Evolutionary conservation across 1,139 yeast genomes (phyloP).

Genomic region (Yamadazyma taylorii): DNA sequence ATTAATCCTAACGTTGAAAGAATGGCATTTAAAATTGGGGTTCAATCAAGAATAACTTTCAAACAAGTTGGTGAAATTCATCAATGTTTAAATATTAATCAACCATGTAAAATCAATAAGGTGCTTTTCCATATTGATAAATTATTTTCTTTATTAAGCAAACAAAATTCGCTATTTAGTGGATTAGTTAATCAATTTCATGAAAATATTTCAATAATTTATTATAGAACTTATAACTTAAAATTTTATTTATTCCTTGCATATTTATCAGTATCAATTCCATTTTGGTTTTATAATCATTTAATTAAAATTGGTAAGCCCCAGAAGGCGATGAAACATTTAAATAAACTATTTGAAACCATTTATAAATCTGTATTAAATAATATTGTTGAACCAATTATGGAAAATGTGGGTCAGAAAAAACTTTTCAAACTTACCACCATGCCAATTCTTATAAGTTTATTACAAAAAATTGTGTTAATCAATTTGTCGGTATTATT

Average conservation of each 20-base stretch:
- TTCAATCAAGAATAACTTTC: not conserved
- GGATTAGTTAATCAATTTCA: not conserved
- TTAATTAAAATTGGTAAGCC: constrained; percentile 6
- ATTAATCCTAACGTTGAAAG: constrained; percentile 3
- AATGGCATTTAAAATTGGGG: not conserved
- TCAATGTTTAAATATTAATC: constrained; percentile 1
- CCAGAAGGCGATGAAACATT: constrained; percentile 7
- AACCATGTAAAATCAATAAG: constrained; percentile 1
- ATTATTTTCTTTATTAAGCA: not conserved
- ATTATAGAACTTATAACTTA: constrained; percentile 4
- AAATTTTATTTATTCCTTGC: constrained; percentile 5
- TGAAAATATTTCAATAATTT: not conserved
- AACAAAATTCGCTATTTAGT: not conserved
- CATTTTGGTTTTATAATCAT: constrained; percentile 6
- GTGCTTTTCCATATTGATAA: not conserved
- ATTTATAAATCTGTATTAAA: constrained; percentile 5
- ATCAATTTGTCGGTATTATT: constrained; percentile 5
- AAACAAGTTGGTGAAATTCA: not conserved
- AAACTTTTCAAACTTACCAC: constrained; percentile 3
- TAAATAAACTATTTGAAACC: constrained; percentile 5
- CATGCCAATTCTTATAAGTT: constrained; percentile 4
- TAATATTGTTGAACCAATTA: not conserved
- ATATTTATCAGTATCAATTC: constrained; percentile 3
- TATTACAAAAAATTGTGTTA: constrained; percentile 4
- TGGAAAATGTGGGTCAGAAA: not conserved